A percentile compares a stretch with the other conserved stretches of the same genome.
These are phyloP conservation scores for Colletotrichum spinosum DNA, from an alignment of 2,329 filamentous ascomycete species.

Conservation along the genomic window DNA sequence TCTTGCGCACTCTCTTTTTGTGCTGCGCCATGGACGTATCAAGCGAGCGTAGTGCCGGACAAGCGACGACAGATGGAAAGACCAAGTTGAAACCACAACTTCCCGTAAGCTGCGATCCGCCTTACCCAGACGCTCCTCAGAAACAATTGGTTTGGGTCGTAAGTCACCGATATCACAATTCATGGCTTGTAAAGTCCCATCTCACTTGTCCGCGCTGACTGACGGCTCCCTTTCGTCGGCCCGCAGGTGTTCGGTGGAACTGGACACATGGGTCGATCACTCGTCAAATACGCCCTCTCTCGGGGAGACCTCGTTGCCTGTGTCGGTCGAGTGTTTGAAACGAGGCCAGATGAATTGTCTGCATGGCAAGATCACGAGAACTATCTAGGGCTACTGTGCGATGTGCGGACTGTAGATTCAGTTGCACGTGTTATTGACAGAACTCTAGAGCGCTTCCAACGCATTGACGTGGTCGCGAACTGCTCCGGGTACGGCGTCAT, in stretches of 20 bases:
- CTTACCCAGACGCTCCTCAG: slow-evolving; percentile 74
- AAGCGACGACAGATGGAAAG: slow-evolving; percentile 14
- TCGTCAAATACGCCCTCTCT: slow-evolving; percentile 83
- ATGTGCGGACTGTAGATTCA: slow-evolving; percentile 85
- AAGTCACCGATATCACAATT: slow-evolving; percentile 48
- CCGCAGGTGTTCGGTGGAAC: slow-evolving; percentile 89
- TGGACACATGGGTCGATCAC: slow-evolving; percentile 94
- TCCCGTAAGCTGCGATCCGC: slow-evolving; percentile 88
- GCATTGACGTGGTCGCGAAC: slow-evolving; percentile 90
- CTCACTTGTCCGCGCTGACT: neutral
- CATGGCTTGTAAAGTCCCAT: slow-evolving; percentile 7
- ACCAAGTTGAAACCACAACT: slow-evolving; percentile 64
- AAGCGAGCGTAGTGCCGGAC: slow-evolving; percentile 27
- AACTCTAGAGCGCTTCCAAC: slow-evolving; percentile 80
- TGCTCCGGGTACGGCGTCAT: slow-evolving; percentile 97
- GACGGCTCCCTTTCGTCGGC: neutral
- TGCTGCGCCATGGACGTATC: slow-evolving; percentile 24
- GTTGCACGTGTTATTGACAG: slow-evolving; percentile 78
- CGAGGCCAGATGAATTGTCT: slow-evolving; percentile 75
- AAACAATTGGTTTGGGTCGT: slow-evolving; percentile 92
- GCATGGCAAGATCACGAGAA: slow-evolving; percentile 73
- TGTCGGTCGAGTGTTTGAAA: slow-evolving; percentile 86
- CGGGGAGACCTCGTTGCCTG: slow-evolving; percentile 88
- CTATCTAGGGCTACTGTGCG: slow-evolving; percentile 86
- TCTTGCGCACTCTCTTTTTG: neutral